A percentile compares a stretch with the other conserved stretches of the same genome.
Conservation (phyloP, 306 rosid species). For the Luffa acutangula region DNA sequence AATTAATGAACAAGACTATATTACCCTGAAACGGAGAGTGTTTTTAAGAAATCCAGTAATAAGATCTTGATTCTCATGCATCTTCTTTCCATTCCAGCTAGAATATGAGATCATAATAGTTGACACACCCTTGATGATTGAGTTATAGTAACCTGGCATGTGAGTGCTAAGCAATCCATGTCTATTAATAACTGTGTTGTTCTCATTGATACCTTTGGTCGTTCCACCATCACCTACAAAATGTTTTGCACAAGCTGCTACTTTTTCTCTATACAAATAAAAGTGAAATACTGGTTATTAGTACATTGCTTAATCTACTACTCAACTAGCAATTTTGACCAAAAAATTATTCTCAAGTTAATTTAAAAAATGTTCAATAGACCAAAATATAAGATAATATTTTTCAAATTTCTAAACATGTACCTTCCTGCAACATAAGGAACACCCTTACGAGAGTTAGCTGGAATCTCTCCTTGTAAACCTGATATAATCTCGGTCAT, state of each 20-base stretch:
- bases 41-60: slow-evolving; percentile 27
- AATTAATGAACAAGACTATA: neutral
- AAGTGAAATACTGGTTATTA: too few species aligned
- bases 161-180: slow-evolving; percentile 28
- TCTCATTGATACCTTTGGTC: slow-evolving; percentile 23
- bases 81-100: slow-evolving; percentile 35
- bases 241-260: slow-evolving; percentile 36
- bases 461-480: slow-evolving; percentile 14
- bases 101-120: slow-evolving; percentile 33
- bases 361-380: too few species aligned
- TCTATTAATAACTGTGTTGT: slow-evolving; percentile 15
- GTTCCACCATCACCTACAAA: slow-evolving; percentile 35
- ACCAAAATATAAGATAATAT: too few species aligned
- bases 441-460: neutral
- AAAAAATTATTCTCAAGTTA: too few species aligned
- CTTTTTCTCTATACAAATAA: slow-evolving; percentile 14
- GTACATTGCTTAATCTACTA: neutral
- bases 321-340: too few species aligned
- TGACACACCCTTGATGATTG: slow-evolving; percentile 23
- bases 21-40: slow-evolving; percentile 27
- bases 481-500: slow-evolving; percentile 12
- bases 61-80: slow-evolving; percentile 26
- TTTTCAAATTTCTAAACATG: neutral
- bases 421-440: slow-evolving; percentile 10
- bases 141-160: slow-evolving; percentile 26